Base-by-base conservation (phyloP, 176 grass and related monocot species). In the Hordeum vulgare region DNA sequence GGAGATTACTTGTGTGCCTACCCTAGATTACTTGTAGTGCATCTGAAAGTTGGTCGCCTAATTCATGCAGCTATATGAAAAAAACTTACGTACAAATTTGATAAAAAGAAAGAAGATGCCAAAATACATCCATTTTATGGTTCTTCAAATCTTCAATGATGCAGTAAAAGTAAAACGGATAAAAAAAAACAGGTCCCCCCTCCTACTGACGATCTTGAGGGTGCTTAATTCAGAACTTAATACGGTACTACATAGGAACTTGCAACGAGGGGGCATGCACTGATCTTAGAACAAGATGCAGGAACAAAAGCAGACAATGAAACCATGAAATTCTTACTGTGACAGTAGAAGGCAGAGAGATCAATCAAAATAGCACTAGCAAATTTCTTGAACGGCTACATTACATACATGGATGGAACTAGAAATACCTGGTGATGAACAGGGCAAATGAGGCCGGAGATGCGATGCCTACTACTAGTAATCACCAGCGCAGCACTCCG, bases 401-500 rank as follows among this genome's bases (percentile, higher is more conserved):
- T 72, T 77, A 56, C 31, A 41, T 72, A 41, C 33, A 51, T 79
- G 74, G 66, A 74, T 51, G 47, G 15, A 51, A 0, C 47, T 51
- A 15, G 21, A 83, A 83, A 65, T 42, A 73, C 74, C 88, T 84
- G 66, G 53, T 75, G 80, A 68, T 23, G 72, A 61, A 74, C 47
- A 47, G 74, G 29, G 80, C 39, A 75, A 80, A 86, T 21, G 64
- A 68, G 60, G 44, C 14, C 75, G 33, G 31, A 69, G 75, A 67
- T 61, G 83, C 27, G 67, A 66, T 17, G n/a, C 61, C 67, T 51
- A 33, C 75, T 51, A 40, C 68, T 51, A 51, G 15, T 79, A 83
- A 60, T 86, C 75, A 87, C 60, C 60, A 45, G 87, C 89, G 72
- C 56, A 66, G 53, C 82, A 76, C 62, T 78, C 77, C 72, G 88